Evolutionary conservation across 1,284 basidiomycete species (phyloP).

Genomic region (Kwoniella shivajii): DNA sequence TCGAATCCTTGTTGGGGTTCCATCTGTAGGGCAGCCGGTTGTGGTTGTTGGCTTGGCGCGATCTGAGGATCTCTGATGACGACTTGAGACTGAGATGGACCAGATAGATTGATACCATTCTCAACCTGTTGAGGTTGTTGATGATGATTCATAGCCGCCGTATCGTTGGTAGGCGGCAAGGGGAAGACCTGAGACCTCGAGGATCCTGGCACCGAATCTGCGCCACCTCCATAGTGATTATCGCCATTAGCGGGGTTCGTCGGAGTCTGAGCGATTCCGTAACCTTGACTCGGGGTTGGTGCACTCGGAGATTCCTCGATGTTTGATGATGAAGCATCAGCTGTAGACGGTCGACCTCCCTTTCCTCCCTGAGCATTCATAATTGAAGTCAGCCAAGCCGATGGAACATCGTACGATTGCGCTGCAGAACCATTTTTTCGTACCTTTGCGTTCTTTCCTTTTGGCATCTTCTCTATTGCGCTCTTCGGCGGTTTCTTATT

Average conservation of each 20-base stretch:
- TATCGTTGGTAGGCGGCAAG: not conserved
- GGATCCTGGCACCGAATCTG: slow-evolving; percentile 9
- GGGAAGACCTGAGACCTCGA: slow-evolving; percentile 14
- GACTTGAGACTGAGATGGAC: not conserved
- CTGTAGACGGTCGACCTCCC: slow-evolving; percentile 8
- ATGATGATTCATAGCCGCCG: not conserved
- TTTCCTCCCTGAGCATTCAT: slow-evolving; percentile 7
- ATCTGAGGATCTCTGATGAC: no score
- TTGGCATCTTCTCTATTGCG: slow-evolving; percentile 10
- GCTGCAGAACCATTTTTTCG: not conserved
- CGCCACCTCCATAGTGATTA: slow-evolving; percentile 3
- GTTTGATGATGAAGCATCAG: not conserved
- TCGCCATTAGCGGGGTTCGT: slow-evolving; percentile 1
- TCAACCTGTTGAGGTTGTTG: not conserved
- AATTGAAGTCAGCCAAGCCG: slow-evolving; percentile 12
- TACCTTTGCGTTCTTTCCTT: slow-evolving; percentile 16
- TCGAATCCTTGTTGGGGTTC: slow-evolving; percentile 6
- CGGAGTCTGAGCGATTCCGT: slow-evolving; percentile 6
- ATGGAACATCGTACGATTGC: not conserved
- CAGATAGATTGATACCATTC: not conserved
- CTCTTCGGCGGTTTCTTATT: slow-evolving; percentile 14
- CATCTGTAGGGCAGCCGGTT: not conserved
- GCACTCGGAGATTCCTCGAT: slow-evolving; percentile 9
- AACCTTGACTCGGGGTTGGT: not conserved
- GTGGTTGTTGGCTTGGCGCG: no score